Evolutionary conservation across 2,329 filamentous ascomycete species (phyloP).

Genomic region (Metarhizium album): DNA sequence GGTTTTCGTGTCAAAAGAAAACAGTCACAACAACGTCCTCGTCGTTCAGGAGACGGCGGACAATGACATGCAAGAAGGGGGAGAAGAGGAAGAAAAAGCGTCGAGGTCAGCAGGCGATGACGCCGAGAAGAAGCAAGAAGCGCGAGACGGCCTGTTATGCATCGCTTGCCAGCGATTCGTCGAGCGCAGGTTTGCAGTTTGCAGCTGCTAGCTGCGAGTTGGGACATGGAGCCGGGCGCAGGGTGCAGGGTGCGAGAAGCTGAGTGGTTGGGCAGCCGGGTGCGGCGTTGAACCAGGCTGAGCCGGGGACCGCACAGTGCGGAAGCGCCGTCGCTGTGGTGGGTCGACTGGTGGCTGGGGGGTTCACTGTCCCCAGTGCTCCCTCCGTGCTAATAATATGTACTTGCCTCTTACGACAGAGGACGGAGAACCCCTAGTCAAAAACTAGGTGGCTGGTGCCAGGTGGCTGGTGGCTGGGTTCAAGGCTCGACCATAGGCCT

Average conservation of each 20-base stretch:
- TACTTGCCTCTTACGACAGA: no score
- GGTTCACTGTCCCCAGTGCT: neutral
- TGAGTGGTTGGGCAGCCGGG: conserved; percentile 17
- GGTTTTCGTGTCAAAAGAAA: neutral
- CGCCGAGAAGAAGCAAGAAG: conserved; percentile 7
- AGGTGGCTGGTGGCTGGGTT: neutral
- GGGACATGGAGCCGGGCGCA: neutral
- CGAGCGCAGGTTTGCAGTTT: neutral
- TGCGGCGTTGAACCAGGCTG: neutral
- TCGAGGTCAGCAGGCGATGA: conserved; percentile 4
- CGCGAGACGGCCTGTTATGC: conserved; percentile 1
- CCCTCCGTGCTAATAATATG: no score
- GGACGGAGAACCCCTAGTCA: no score
- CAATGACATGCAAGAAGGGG: conserved; percentile 11
- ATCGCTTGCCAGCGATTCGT: neutral
- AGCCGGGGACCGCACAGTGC: neutral
- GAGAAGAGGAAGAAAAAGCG: conserved; percentile 7
- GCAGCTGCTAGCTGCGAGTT: neutral
- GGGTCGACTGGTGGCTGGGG: neutral
- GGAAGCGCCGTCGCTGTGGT: no score
- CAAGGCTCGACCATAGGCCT: no score
- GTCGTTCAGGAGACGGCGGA: neutral
- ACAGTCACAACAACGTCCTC: conserved; percentile 2
- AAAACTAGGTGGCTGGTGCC: conserved; percentile 24
- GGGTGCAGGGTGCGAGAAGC: conserved; percentile 13